Conservation (phyloP, 805 yeast genomes). For the Helenozyma rhizophorensis region DNA sequence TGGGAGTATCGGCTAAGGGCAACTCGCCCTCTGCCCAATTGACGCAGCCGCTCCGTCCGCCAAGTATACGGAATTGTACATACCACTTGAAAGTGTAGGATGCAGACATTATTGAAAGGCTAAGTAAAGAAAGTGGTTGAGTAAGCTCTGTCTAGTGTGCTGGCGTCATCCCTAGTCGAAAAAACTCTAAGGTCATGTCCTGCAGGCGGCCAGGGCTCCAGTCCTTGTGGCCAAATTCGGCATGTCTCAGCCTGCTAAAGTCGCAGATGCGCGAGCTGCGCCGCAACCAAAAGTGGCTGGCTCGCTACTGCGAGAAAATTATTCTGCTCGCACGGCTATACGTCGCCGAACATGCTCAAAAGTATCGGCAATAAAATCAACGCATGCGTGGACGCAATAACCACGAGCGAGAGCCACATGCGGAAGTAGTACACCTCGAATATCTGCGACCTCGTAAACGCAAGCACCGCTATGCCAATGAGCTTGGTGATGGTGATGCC, state of each 20-base stretch:
- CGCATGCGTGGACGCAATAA: slow-evolving; percentile 75
- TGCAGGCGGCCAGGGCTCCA: no score
- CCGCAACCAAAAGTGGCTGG: no score
- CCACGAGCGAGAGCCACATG: slow-evolving; percentile 84
- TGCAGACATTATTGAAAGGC: slow-evolving; percentile 23
- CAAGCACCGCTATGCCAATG: slow-evolving; percentile 81
- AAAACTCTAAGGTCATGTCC: no score
- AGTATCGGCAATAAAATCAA: slow-evolving; percentile 74
- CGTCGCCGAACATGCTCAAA: slow-evolving; percentile 52
- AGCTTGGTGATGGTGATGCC: slow-evolving; percentile 90
- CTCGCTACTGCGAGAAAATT: no score
- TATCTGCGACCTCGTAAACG: slow-evolving; percentile 81
- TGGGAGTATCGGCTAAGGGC: no score
- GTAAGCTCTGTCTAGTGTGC: no score
- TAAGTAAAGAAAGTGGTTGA: background rate
- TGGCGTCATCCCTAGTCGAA: no score
- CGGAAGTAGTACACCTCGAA: slow-evolving; percentile 90
- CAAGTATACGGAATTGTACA: slow-evolving; percentile 11
- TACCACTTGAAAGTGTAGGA: slow-evolving; percentile 39
- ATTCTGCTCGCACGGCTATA: background rate
- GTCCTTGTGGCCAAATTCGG: no score
- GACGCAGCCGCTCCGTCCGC: no score
- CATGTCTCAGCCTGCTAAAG: no score
- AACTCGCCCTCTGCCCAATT: no score
- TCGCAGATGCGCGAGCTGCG: no score